Base-by-base conservation (phyloP, 2,329 filamentous ascomycete genomes). In the Colletotrichum liaoningense region DNA sequence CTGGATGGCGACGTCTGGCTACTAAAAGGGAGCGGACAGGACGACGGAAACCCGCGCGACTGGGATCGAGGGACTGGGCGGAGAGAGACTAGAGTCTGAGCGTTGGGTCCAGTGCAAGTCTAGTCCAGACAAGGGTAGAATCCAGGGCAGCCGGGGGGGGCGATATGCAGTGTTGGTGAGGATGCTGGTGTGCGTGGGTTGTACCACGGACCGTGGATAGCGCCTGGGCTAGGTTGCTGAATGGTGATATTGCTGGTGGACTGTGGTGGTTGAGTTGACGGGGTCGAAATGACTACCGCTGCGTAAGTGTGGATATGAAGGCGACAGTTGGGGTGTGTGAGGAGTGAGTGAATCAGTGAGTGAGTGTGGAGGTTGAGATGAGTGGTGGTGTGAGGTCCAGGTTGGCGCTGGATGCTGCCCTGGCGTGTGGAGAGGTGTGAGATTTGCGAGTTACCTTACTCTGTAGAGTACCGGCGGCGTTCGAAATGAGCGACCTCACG, bases 11-110 rank as follows among this genome's bases (percentile, higher is more conserved):
- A 72, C 35, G 63, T 33, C 63, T 35, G 63, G 52, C 49, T 72
- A 74, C 72, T 74, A 74, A 74, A 74, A 74, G 63, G 70, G 63
- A 74, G 57, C 24, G 42, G 63, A 73, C 59, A 59, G 28, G 57
- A 42, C 30, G 19, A 58, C 26, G 55, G 33, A 74, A 56, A 73
- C 54, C 72, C 70, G 67, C 56, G 24, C 55, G 67, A 73, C 60
- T 73, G 70, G 70, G 70, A 63, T 73, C 65, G 70, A 60, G 56
- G 70, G 70, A 70, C 59, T 64, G 59, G 59, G 66, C 66, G 55
- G 38, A 42, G 38, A 49, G 42, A n/a, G 42, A 49, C 42, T 22
- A 54, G 42, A 70, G 70, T 70, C 67, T 73, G 67, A 73, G 70
- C 46, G 60, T 52, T 56, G 35, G 46, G 60, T 28, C 56, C 67